Base-by-base conservation (phyloP, 2,329 filamentous ascomycete genomes). In the Celoporthe dispersa region DNA sequence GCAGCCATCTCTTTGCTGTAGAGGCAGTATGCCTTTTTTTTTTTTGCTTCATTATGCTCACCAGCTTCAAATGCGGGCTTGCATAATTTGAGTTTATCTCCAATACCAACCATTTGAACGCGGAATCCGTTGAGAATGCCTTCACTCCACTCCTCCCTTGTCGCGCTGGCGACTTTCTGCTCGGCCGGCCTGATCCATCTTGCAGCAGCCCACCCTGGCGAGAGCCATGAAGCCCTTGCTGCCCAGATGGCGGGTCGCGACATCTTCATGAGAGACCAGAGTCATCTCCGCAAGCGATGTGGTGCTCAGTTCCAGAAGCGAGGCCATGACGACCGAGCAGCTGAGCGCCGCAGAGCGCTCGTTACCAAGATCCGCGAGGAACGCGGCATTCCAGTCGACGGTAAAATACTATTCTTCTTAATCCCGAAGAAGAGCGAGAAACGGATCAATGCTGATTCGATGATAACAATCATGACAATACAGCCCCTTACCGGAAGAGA, bases 291-390 rank as follows among this genome's bases (percentile, higher is more conserved):
- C 35, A 67, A 61, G 55, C 41, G 55, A n/a, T 67, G 65, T 61
- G 65, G 37, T 1, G 35, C 65, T 33, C 65, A 67, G 8, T 48
- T 67, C 25, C 44, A 51, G 16, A 9, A 37, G 14, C 55, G 65
- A n/a, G 65, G 53, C 25, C 65, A 60, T 39, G 65, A 67, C n/a
- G 65, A 19, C 39, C 39, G 22, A 16, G 65, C 55, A 48, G 16
- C 37, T 37, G 55, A 60, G 53, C 65, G 65, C 1, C 37, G 65
- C 37, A 44, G 37, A 37, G 53, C 65, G 22, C 65, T 67, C 19
- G 65, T 67, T 16, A 39, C 61, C 33, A 57, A 28, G 55, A 37
- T 67, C 53, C 65, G 65, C n/a, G 65, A 39, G 19, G 65, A 67
- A 19, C 65, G 65, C 19, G 65, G 65, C 16, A 67, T 67, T 9